Evolutionary conservation across 768 basidiomycete genomes (phyloP).

Genomic region (Boletus fagicola): DNA sequence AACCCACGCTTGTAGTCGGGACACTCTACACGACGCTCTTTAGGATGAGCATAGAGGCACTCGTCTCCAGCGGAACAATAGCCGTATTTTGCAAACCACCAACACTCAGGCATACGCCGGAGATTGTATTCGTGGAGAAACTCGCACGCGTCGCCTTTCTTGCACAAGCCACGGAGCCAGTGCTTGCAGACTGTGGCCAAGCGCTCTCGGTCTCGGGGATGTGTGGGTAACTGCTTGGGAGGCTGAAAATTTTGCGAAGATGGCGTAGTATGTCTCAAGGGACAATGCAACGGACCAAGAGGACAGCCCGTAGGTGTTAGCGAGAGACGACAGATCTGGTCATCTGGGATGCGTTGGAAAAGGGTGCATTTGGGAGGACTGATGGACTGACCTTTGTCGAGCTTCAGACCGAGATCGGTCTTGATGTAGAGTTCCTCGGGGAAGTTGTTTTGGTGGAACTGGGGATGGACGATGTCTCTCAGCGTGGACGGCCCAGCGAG

Average conservation of each 20-base stretch:
- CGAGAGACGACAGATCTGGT: constrained; percentile 88
- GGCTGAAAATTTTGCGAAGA: constrained; percentile 89
- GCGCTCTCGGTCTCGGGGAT: constrained; percentile 80
- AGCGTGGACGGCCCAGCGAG: constrained; percentile 57
- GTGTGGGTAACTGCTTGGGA: constrained; percentile 74
- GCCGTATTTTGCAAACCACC: constrained; percentile 98
- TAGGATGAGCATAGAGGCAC: constrained; percentile 94
- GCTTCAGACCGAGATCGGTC: constrained; percentile 76
- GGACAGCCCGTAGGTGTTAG: constrained; percentile 85
- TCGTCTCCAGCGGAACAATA: constrained; percentile 97
- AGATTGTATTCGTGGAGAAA: constrained; percentile 99
- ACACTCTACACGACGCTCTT: constrained; percentile 88
- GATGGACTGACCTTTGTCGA: constrained; percentile 73
- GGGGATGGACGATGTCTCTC: constrained; percentile 76
- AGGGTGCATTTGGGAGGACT: neutral
- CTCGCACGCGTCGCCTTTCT: constrained; percentile 97
- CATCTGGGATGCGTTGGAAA: constrained; percentile 51
- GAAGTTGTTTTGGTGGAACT: constrained; percentile 94
- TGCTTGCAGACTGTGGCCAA: constrained; percentile 97
- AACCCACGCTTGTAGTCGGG: constrained; percentile 96
- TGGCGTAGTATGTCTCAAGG: constrained; percentile 86
- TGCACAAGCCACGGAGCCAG: constrained; percentile 96
- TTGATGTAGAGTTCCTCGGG: constrained; percentile 80
- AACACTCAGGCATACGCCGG: constrained; percentile 97
- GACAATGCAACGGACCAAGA: constrained; percentile 88